Evolutionary conservation across 768 basidiomycete genomes (phyloP), one percentile per base, ranked within the genome.

Genomic region (Stropharia rugosoannulata): DNA sequence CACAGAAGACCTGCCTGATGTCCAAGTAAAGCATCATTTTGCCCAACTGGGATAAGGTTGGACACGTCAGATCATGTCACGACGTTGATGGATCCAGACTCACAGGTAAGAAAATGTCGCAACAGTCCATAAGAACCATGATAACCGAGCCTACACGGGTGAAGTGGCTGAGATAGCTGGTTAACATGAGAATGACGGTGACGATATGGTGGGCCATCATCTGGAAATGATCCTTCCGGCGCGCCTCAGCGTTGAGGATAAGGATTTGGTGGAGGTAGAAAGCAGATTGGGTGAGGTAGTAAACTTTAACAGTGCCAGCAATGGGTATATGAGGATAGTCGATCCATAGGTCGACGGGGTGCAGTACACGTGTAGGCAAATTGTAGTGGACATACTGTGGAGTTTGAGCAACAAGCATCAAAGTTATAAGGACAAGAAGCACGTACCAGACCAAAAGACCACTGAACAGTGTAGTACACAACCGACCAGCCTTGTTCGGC

Each of bases 201-300:
- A 98, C 89, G 62, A 96, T 67, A 68, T 99, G 97, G 75, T 99
- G 97, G 22, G 86, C 75, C 82, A 98, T 90, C 96, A 98, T 98
- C 72, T 98, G 96, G 63, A 78, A 76, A 70, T 98, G 93, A 70
- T 99, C 97, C 68, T 93, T 94, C 54, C 97, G 80, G 52, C 86
- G 82, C 38, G 87, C 93, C 70, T 99, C 97, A 25, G 95, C 87
- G 70, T 98, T 93, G 69, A 99, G 81, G 55, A 96, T 87, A 58
- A 98, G 77, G 10, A 97, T 79, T 71, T 95, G 94, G 68, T 98
- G 95, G 50, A 89, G 71, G 74, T 97, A 99, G 73, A 95, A 95
- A 38, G 91, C 90, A 27, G 82, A 82, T 70, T 95, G 91, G 18
- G 79, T 80, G 25, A 95, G 83, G 67, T 96, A 97, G 70, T 95